Evolutionary conservation across 2,329 filamentous ascomycete species (phyloP).

Genomic region (Aspergillus novoparasiticus): DNA sequence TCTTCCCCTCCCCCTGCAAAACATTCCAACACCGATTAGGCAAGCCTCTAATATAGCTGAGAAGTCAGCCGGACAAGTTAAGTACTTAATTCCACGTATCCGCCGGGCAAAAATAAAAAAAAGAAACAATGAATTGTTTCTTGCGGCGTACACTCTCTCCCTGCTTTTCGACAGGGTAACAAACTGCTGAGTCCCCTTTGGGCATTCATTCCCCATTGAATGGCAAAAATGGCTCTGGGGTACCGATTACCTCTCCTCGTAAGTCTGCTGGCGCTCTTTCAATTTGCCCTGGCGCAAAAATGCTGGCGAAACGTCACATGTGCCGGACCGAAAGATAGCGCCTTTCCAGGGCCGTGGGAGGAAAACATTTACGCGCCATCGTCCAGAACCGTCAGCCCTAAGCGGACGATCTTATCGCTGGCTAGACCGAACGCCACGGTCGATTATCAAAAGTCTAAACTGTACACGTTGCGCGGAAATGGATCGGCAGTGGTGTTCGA

Average conservation of each 20-base stretch:
- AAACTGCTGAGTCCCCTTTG: not conserved
- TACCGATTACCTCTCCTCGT: conserved; percentile 15
- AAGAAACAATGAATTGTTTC: not conserved
- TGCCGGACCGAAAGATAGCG: conserved; percentile 50
- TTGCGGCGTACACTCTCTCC: not conserved
- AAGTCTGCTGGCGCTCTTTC: conserved; percentile 19
- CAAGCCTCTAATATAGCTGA: conserved; percentile 3
- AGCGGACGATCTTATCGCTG: conserved; percentile 43
- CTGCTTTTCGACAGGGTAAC: not conserved
- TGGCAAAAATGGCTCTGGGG: conserved; percentile 16
- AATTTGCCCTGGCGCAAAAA: conserved; percentile 18
- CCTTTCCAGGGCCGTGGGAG: conserved; percentile 63
- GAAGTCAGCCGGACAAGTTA: not conserved
- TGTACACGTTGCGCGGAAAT: conserved; percentile 44
- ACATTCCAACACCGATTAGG: conserved; percentile 9
- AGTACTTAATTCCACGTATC: not conserved
- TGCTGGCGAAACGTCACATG: conserved; percentile 63
- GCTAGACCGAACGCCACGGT: conserved; percentile 26
- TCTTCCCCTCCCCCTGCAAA: conserved; percentile 5
- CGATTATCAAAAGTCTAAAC: conserved; percentile 33
- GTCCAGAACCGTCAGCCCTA: conserved; percentile 54
- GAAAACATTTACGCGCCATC: conserved; percentile 59
- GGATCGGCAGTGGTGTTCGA: conserved; percentile 60
- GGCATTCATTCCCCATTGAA: not conserved
- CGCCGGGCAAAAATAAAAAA: not conserved